Percentiles rank a stretch among this genome's conserved stretches.
Evolutionary conservation across 768 basidiomycete genomes (phyloP).

Genomic region (Boletus subparvulus): DNA sequence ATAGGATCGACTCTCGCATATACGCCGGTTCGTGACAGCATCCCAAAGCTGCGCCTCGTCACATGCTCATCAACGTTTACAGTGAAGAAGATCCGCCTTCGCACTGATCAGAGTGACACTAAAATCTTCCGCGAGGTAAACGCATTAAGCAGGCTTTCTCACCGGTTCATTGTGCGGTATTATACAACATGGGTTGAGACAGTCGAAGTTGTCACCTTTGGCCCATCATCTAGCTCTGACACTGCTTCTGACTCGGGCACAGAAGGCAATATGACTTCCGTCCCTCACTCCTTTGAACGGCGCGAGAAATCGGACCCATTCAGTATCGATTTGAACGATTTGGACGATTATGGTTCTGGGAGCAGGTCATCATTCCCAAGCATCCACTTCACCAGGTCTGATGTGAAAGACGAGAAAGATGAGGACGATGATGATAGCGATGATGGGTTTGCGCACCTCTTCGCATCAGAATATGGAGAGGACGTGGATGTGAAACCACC

Average conservation of each 20-base stretch:
- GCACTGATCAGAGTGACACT: conserved; percentile 72
- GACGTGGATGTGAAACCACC: conserved; percentile 34
- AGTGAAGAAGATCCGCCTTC: conserved; percentile 90
- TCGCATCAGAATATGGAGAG: conserved; percentile 34
- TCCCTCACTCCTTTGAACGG: conserved; percentile 43
- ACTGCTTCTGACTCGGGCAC: conserved; percentile 37
- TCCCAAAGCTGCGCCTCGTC: background rate
- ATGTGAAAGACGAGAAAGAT: conserved; percentile 38
- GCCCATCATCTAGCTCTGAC: conserved; percentile 47
- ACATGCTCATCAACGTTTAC: conserved; percentile 1
- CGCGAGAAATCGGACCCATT: conserved; percentile 58
- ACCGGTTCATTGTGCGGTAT: conserved; percentile 90
- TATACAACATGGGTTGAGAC: conserved; percentile 90
- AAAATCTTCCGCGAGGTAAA: conserved; percentile 92
- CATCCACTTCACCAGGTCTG: conserved; percentile 70
- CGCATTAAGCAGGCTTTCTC: conserved; percentile 81
- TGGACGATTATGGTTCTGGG: conserved; percentile 56
- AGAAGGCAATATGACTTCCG: conserved; percentile 55
- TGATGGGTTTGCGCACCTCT: conserved; percentile 39
- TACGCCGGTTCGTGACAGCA: conserved; percentile 61
- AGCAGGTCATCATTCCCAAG: conserved; percentile 73
- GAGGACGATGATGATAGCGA: conserved; percentile 47
- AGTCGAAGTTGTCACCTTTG: conserved; percentile 50
- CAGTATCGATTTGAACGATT: conserved; percentile 59
- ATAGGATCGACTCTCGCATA: conserved; percentile 81